These are phyloP conservation scores for Fusarium nematophilum DNA, from an alignment of 2,329 filamentous ascomycete genomes.

Conservation along the genomic window DNA sequence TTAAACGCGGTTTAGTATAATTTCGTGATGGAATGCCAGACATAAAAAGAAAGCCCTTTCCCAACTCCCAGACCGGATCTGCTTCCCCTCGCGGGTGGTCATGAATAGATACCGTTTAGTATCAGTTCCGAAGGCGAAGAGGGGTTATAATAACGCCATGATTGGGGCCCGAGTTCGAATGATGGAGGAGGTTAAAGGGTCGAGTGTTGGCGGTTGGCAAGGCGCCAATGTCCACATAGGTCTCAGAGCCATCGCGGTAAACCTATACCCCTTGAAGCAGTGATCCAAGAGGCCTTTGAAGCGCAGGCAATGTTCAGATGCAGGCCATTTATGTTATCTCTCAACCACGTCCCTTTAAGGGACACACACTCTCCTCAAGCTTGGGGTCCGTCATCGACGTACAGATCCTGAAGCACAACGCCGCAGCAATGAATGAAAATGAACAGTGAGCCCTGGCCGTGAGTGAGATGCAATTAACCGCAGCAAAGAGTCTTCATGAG, in stretches of 20 bases:
- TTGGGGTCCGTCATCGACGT: conserved; percentile 27
- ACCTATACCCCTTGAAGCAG: conserved; percentile 7
- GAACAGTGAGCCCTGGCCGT: conserved; percentile 45
- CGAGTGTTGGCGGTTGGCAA: conserved; percentile 7
- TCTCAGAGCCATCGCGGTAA: conserved; percentile 11
- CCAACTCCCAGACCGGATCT: conserved; percentile 39
- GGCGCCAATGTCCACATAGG: not conserved
- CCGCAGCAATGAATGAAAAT: conserved; percentile 43
- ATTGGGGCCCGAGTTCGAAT: conserved; percentile 29
- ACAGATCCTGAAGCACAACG: conserved; percentile 37
- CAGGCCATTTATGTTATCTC: conserved; percentile 18
- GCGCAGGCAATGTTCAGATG: conserved; percentile 6
- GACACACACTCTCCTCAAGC: conserved; percentile 22
- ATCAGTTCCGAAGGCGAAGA: conserved; percentile 28
- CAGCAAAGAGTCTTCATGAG: conserved; percentile 94
- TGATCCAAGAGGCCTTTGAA: conserved; percentile 3
- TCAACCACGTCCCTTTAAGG: conserved; percentile 11
- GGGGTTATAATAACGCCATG: conserved; percentile 41
- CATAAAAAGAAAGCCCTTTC: conserved; percentile 41
- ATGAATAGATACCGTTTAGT: conserved; percentile 35
- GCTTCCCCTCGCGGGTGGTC: conserved; percentile 29
- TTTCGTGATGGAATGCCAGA: conserved; percentile 51
- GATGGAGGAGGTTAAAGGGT: conserved; percentile 11
- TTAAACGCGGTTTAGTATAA: conserved; percentile 50
- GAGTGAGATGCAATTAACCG: conserved; percentile 63